These are phyloP conservation scores for Thraustochytrium striatum DNA, from an alignment of 352 stramenopile species.

Conservation along the genomic window DNA sequence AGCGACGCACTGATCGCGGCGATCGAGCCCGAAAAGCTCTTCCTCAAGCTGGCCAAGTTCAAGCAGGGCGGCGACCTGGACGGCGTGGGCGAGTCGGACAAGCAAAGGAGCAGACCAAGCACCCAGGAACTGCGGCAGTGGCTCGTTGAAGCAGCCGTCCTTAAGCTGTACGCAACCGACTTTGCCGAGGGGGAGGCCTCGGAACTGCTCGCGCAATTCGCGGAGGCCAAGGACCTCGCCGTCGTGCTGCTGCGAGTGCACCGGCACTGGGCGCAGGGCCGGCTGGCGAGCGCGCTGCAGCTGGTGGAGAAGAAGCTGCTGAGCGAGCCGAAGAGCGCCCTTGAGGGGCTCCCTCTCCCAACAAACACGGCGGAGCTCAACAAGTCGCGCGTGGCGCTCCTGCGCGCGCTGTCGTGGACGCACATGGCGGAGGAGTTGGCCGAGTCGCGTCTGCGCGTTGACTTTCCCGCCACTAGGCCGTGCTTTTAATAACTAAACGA, in stretches of 20 bases:
- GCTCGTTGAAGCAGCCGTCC: slow-evolving; percentile 17
- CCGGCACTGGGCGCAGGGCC: background rate
- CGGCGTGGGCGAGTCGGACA: slow-evolving; percentile 1
- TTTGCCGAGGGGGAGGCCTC: background rate
- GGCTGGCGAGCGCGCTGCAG: background rate
- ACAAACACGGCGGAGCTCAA: background rate
- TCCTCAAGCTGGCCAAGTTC: slow-evolving; percentile 3
- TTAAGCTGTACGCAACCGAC: slow-evolving; percentile 23
- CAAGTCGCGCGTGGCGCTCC: background rate
- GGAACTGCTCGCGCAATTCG: slow-evolving; percentile 7
- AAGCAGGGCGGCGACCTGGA: background rate
- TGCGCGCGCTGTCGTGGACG: background rate
- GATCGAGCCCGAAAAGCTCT: slow-evolving; percentile 1
- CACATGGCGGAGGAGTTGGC: slow-evolving; percentile 16
- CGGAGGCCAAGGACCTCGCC: background rate
- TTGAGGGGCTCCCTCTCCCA: background rate
- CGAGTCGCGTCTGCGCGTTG: background rate
- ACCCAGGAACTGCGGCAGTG: background rate
- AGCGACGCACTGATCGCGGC: background rate
- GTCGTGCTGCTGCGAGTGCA: slow-evolving; percentile 18
- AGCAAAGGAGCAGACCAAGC: slow-evolving; percentile 25
- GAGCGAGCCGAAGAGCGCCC: background rate
- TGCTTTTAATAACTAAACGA: no score
- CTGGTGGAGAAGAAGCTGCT: slow-evolving; percentile 8
- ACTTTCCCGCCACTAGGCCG: no score